Conservation (phyloP, 768 basidiomycete genomes). For the Suillus americanus region DNA sequence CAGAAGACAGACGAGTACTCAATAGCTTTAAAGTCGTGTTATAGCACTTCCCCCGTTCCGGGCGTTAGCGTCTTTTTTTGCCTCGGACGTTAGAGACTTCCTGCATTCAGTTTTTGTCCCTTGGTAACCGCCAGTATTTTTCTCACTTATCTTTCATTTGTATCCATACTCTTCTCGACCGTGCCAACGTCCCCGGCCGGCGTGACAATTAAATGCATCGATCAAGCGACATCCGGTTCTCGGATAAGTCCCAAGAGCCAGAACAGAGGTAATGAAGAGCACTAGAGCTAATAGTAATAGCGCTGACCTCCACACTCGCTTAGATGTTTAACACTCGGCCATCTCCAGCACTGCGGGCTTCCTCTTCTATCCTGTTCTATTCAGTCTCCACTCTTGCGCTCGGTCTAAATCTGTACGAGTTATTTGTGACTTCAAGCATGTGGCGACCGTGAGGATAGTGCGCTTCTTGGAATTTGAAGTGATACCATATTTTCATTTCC, state of each 20-base stretch:
- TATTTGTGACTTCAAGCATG: not conserved
- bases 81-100: not conserved
- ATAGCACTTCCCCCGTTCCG: conserved; percentile 23
- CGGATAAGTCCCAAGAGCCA: not conserved
- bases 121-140: not conserved
- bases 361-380: not conserved
- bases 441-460: not conserved
- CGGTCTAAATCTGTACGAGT: not conserved
- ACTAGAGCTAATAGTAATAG: not conserved
- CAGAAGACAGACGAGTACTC: conserved; percentile 60
- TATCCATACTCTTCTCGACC: not conserved
- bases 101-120: not conserved
- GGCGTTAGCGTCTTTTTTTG: not conserved
- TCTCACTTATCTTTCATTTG: not conserved
- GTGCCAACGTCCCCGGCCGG: not conserved
- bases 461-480: not conserved
- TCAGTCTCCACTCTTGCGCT: not conserved
- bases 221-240: not conserved
- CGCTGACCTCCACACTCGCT: not conserved
- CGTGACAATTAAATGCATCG: not conserved
- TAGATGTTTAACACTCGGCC: not conserved
- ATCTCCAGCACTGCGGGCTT: not conserved
- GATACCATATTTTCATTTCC: not conserved
- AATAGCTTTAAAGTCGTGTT: conserved; percentile 55
- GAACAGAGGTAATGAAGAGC: not conserved